Conservation (phyloP, 768 basidiomycete species). For the Psilocybe sp. region DNA sequence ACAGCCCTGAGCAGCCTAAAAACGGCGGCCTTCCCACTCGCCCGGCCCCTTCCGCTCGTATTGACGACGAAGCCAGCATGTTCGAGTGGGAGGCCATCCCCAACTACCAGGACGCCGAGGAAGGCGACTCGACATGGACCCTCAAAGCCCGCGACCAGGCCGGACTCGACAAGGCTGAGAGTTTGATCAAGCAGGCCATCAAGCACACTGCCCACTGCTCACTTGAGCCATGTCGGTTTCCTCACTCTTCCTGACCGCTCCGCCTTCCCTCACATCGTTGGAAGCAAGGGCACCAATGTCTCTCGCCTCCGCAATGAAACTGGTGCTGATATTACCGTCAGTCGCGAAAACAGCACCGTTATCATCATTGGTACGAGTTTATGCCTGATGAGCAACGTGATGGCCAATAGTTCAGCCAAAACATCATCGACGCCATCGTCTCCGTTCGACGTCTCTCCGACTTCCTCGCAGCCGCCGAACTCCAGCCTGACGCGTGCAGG, state of each 20-base stretch:
- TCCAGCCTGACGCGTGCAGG: slow-evolving; percentile 75
- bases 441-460: slow-evolving; percentile 74
- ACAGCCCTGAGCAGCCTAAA: slow-evolving; percentile 65
- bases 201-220: slow-evolving; percentile 65
- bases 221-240: slow-evolving; percentile 81
- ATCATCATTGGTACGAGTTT: slow-evolving; percentile 73
- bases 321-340: slow-evolving; percentile 88
- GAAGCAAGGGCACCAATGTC: slow-evolving; percentile 88
- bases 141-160: slow-evolving; percentile 79
- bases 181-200: slow-evolving; percentile 64
- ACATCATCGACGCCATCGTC: slow-evolving; percentile 83
- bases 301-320: slow-evolving; percentile 84
- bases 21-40: slow-evolving; percentile 59
- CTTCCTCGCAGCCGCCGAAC: slow-evolving; percentile 77
- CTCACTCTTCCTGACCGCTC: slow-evolving; percentile 80
- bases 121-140: slow-evolving; percentile 84
- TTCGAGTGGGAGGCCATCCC: slow-evolving; percentile 71
- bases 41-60: slow-evolving; percentile 66
- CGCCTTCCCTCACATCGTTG: slow-evolving; percentile 91
- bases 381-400: background rate
- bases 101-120: slow-evolving; percentile 80
- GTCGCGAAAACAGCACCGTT: slow-evolving; percentile 84
- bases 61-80: slow-evolving; percentile 71
- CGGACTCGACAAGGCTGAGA: slow-evolving; percentile 73
- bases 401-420: slow-evolving; percentile 55